Evolutionary conservation across 192 early-diverging fungal species (phyloP).

Genomic region (Umbelopsis isabellina): DNA sequence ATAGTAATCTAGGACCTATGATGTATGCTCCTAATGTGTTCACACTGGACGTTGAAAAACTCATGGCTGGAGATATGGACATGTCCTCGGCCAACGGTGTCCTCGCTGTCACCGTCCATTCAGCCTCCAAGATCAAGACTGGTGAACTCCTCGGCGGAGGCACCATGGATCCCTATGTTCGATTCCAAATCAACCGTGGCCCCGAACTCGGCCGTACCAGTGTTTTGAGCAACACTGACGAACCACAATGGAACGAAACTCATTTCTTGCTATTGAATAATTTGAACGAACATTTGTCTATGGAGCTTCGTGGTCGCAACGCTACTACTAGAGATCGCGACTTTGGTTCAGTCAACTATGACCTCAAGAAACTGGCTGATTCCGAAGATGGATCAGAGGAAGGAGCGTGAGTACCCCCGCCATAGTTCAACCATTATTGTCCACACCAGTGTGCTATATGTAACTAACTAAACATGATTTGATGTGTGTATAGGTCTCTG

Average conservation of each 20-base stretch:
- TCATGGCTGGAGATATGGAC: slow-evolving; percentile 37
- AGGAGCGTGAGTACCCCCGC: slow-evolving; percentile 34
- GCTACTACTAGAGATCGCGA: slow-evolving; percentile 32
- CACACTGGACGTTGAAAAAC: slow-evolving; percentile 32
- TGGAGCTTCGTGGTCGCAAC: slow-evolving; percentile 28
- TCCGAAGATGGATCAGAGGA: slow-evolving; percentile 23
- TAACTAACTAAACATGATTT: no score
- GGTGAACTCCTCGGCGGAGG: slow-evolving; percentile 11
- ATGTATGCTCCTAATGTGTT: slow-evolving; percentile 44
- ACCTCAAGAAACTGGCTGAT: slow-evolving; percentile 18
- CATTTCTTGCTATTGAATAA: slow-evolving; percentile 36
- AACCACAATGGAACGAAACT: slow-evolving; percentile 39
- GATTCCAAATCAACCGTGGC: slow-evolving; percentile 37
- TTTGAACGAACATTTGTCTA: slow-evolving; percentile 21
- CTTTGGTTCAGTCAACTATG: slow-evolving; percentile 28
- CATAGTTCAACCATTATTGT: no score
- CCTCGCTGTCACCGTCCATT: slow-evolving; percentile 32
- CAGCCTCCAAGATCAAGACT: slow-evolving; percentile 26
- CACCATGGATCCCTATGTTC: slow-evolving; percentile 31
- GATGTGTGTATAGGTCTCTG: slow-evolving; percentile 13
- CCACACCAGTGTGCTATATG: no score
- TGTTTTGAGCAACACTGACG: slow-evolving; percentile 18
- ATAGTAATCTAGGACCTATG: slow-evolving; percentile 55
- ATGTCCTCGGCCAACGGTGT: slow-evolving; percentile 39
- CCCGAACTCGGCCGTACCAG: slow-evolving; percentile 35